phyloP scores from a whole-genome alignment of 116 monocot species.

The Posidonia oceanica region DNA sequence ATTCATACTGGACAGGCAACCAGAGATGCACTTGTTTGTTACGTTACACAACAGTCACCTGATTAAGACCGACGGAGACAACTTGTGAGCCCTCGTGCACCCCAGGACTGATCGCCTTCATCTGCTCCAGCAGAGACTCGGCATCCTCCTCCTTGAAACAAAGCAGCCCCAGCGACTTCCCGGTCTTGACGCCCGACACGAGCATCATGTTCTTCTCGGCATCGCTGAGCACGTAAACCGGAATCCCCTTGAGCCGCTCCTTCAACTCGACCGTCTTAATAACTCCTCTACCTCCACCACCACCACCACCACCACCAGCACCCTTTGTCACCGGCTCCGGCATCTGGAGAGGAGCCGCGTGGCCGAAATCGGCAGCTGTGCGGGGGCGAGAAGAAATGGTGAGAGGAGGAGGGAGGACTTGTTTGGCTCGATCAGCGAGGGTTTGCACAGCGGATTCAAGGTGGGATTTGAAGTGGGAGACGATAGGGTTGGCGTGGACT shows the following conservation, averaged over 20 bases:
- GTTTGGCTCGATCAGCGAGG: slow-evolving; percentile 3
- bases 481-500: slow-evolving; percentile 14
- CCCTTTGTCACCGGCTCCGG: not conserved
- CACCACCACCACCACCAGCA: not conserved
- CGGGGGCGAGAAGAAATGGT: not conserved
- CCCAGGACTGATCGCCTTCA: slow-evolving; percentile 41
- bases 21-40: no score
- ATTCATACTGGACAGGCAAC: no score
- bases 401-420: slow-evolving; percentile 4
- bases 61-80: slow-evolving; percentile 68
- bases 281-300: not conserved
- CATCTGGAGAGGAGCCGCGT: slow-evolving; percentile 6
- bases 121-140: slow-evolving; percentile 59
- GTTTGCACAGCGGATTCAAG: slow-evolving; percentile 21
- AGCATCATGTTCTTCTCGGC: slow-evolving; percentile 69
- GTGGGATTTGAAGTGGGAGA: slow-evolving; percentile 13
- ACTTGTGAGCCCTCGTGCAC: slow-evolving; percentile 58
- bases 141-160: slow-evolving; percentile 82
- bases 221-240: slow-evolving; percentile 79
- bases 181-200: slow-evolving; percentile 40
- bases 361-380: slow-evolving; percentile 8
- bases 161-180: slow-evolving; percentile 52
- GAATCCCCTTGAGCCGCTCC: slow-evolving; percentile 70
- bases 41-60: slow-evolving; percentile 22
- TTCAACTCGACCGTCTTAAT: slow-evolving; percentile 21